These are phyloP conservation scores for Auricularia heimuer DNA, from an alignment of 768 basidiomycete species.

Conservation along the genomic window DNA sequence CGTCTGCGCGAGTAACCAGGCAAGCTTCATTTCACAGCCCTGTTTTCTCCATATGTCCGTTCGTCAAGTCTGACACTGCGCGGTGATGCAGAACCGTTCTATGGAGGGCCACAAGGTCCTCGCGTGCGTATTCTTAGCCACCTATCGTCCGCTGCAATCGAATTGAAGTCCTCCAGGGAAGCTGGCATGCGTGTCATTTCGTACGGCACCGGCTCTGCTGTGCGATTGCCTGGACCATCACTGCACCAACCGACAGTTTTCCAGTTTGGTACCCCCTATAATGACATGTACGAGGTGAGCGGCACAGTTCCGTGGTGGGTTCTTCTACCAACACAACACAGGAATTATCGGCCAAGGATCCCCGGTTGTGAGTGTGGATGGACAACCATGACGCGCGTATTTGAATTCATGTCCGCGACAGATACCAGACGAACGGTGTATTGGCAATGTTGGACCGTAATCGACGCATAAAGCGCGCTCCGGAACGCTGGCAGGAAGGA, in stretches of 20 bases:
- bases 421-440: conserved; percentile 89
- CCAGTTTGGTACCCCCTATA: conserved; percentile 93
- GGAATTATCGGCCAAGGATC: conserved; percentile 76
- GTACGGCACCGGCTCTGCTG: conserved; percentile 93
- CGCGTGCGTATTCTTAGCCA: conserved; percentile 43
- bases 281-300: conserved; percentile 67
- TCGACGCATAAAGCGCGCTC: conserved; percentile 79
- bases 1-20: conserved; percentile 99
- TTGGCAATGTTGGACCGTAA: conserved; percentile 96
- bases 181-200: conserved; percentile 88
- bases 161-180: conserved; percentile 42
- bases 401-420: conserved; percentile 19
- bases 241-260: conserved; percentile 98
- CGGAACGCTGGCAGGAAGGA: conserved; percentile 95
- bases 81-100: conserved; percentile 65
- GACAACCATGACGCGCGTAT: neutral
- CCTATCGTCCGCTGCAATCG: neutral
- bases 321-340: neutral
- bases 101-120: conserved; percentile 97
- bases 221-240: conserved; percentile 89
- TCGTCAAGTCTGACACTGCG: too few species aligned
- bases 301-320: neutral
- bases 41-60: too few species aligned
- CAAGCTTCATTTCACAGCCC: conserved; percentile 26
- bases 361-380: conserved; percentile 53